Evolutionary conservation across 148 eudicot species (phyloP).

Genomic region (Cornus florida): DNA sequence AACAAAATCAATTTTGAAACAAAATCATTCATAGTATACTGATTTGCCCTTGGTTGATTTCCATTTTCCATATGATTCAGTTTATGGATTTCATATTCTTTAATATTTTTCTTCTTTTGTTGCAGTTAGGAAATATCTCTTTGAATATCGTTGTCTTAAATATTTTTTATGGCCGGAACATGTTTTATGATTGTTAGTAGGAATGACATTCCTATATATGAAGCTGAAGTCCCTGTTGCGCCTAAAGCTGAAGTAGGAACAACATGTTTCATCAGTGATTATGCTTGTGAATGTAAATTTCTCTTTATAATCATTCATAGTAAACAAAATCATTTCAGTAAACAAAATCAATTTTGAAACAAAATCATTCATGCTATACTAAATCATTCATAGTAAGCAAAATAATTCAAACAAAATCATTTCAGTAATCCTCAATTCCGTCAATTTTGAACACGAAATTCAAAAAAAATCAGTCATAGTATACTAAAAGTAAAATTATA

Average conservation of each 20-base stretch:
- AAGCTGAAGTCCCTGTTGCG: conserved; percentile 88
- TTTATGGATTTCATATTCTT: conserved; percentile 1
- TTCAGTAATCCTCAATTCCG: too few species aligned
- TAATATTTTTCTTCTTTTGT: background rate
- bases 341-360: too few species aligned
- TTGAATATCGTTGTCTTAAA: background rate
- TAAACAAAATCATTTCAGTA: too few species aligned
- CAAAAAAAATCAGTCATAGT: too few species aligned
- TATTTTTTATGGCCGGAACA: conserved; percentile 61
- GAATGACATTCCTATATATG: conserved; percentile 93
- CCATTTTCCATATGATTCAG: background rate
- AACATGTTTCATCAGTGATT: background rate
- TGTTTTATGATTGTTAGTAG: conserved; percentile 95
- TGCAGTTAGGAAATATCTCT: conserved; percentile 9
- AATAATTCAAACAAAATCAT: too few species aligned
- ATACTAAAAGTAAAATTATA: too few species aligned
- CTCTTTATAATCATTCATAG: too few species aligned
- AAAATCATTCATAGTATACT: too few species aligned
- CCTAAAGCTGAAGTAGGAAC: conserved; percentile 35
- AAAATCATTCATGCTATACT: too few species aligned
- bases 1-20: too few species aligned
- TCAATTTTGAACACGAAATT: too few species aligned
- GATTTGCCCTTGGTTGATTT: background rate
- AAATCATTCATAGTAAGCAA: too few species aligned
- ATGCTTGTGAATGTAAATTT: background rate